Evolutionary conservation across 352 stramenopile species (phyloP), one percentile per base, ranked within the genome.

Genomic region (Pythium chondricola): DNA sequence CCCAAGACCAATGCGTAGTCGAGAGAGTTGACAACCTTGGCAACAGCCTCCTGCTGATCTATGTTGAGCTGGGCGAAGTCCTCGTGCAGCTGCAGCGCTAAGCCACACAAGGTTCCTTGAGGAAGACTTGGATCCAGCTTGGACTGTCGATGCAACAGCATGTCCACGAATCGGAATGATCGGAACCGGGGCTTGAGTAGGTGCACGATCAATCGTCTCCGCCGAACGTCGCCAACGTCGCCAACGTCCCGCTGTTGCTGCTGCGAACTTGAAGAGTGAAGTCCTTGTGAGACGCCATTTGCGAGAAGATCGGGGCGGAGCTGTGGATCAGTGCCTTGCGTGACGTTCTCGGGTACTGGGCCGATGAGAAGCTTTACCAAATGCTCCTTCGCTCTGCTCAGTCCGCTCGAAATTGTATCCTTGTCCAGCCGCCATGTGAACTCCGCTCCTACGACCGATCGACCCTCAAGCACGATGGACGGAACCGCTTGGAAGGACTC

Each of bases 1-100:
- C 95, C 95, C 42, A 98, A 71, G 24, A 99, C 73, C 17, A 98
- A 56, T 24, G 87, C 73, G 56, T 98, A 98, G 63, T 98, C 93
- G 45, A 97, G 76, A 11, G 85, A 81, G 42, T 80, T 88, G 2
- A 98, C 37, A 1, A 93, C 75, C 42, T 83, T 81, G 30, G 75
- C 57, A 3, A 91, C 74, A 8, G 67, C 79, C 13, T 62, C 66
- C 48, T 91, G 77, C 43, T 93, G 82, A 44, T 93, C 82, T 9
- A 84, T 65, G 43, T 93, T 93, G 18, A 93, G 60, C 10, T 56
- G 60, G n/a, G 45, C 53, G 31, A 83, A 90, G 27, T 72, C 72
- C 7, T 79, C 59, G 27, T 86, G 25, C 13, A 86, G 40, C 18
- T 50, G 21, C 3, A 50, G n/a, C 16, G 38, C 37, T 47, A 13